Evolutionary conservation across 2,329 filamentous ascomycete genomes (phyloP).

Genomic region (Alternaria arbusti): DNA sequence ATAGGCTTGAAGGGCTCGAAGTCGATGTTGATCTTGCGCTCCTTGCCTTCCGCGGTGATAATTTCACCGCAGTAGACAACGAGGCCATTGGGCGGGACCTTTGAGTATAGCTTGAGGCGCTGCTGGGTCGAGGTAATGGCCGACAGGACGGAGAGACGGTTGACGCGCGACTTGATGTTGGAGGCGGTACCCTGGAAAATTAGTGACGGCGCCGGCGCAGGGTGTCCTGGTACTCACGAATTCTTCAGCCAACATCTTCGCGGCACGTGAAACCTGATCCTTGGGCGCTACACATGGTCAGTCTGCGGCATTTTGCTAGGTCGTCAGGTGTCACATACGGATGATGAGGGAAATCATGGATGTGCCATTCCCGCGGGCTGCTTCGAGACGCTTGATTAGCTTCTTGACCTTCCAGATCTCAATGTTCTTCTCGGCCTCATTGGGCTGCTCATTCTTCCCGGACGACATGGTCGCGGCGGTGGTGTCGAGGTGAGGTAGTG

Average conservation of each 20-base stretch:
- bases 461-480: conserved; percentile 44
- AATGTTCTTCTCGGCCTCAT: conserved; percentile 97
- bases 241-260: conserved; percentile 99
- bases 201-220: conserved; percentile 6
- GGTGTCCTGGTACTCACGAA: conserved; percentile 68
- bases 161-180: conserved; percentile 99
- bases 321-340: conserved; percentile 64
- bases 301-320: conserved; percentile 16
- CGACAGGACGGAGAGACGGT: conserved; percentile 95
- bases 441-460: conserved; percentile 63
- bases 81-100: conserved; percentile 95
- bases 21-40: conserved; percentile 99
- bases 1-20: conserved; percentile 99
- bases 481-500: conserved; percentile 15
- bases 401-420: conserved; percentile 99
- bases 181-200: conserved; percentile 83
- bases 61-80: conserved; percentile 99
- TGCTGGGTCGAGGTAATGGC: conserved; percentile 99
- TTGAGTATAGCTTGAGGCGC: conserved; percentile 98
- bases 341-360: conserved; percentile 99
- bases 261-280: conserved; percentile 93
- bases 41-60: conserved; percentile 96
- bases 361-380: conserved; percentile 96
- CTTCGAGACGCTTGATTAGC: conserved; percentile 97
- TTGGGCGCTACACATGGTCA: conserved; percentile 74